Evolutionary conservation across 257 asterid genomes (phyloP), one percentile per base, ranked within the genome.

Genomic region (Sherardia arvensis): DNA sequence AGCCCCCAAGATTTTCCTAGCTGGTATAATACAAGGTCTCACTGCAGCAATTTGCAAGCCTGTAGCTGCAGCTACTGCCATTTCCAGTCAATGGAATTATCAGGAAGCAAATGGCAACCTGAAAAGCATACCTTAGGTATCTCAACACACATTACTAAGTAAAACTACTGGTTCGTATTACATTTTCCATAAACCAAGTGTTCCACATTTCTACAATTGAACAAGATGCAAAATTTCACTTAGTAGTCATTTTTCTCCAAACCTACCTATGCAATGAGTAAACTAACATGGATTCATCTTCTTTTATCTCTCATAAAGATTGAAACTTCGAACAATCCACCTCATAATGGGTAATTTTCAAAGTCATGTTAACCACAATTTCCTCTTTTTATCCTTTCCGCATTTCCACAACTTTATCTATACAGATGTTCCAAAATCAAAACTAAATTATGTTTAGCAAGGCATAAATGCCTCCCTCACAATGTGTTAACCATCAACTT

Each of bases 31-130:
- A 73, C 79, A 76, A 45, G 94, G 84, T 66, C 73, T 82, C 29
- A 78, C 78, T 56, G 78, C 81, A 61, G 84, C 17, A 34, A 78
- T 76, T 60, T 85, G 97, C 76, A 83, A 71, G 79, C 84, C 69
- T 60, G 94, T 81, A 73, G 83, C 81, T 38, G 88, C 91, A 69
- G 72, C 51, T 66, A 76, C 77, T 47, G 97, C 95, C 97, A 90
- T 90, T 70, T 74, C 47, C 69, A 60, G 67, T 43, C 36, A 34
- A 49, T 21, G 23, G 10, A 68, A 61, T 59, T 64, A 55, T 68
- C 62, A 59, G 34, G 66, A 34, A 51, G 53, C 38, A 53, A 64
- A 57, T 15, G 6, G 59, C 30, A 68, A 74, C 73, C 81, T 76
- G 68, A 56, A 60, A 51, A 72, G 71, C 20, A 53, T 49, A 56